Conservation (phyloP, 768 basidiomycete genomes). For the Tulasnella sp. region DNA sequence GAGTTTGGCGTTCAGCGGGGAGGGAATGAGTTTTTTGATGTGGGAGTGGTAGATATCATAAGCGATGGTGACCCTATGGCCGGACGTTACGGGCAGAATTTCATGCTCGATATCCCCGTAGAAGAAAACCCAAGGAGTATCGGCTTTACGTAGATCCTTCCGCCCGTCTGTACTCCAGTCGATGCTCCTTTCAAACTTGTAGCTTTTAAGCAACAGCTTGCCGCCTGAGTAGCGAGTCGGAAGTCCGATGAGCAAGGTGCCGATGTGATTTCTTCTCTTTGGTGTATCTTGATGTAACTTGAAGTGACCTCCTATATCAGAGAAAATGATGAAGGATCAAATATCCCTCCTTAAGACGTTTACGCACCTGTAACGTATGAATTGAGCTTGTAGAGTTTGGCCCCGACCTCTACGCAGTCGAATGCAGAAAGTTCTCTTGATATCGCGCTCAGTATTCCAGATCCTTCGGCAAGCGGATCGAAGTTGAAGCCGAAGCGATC, state of each 20-base stretch:
- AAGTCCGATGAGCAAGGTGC: constrained; percentile 45
- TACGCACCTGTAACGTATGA: neutral
- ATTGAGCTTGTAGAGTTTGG: constrained; percentile 15
- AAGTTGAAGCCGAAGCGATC: constrained; percentile 15
- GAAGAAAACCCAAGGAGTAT: constrained; percentile 37
- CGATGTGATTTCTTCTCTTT: constrained; percentile 40
- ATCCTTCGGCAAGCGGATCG: neutral
- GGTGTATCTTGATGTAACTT: constrained; percentile 46
- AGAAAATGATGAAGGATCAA: no score
- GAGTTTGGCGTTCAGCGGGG: neutral
- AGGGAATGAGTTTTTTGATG: neutral
- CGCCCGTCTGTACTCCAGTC: constrained; percentile 8
- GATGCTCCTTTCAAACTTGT: neutral
- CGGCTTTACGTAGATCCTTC: neutral
- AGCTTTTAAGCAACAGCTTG: constrained; percentile 25
- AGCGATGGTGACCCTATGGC: constrained; percentile 41
- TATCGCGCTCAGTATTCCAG: neutral
- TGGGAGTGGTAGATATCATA: constrained; percentile 26
- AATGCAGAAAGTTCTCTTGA: no score
- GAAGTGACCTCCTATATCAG: constrained; percentile 37
- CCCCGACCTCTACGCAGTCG: no score
- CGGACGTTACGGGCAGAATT: constrained; percentile 37
- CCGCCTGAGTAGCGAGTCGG: constrained; percentile 45
- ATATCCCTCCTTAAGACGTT: neutral
- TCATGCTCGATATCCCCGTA: constrained; percentile 43